These are phyloP conservation scores for Chlamydomonas incerta DNA, from an alignment of 139 green algal species.

Conservation along the genomic window DNA sequence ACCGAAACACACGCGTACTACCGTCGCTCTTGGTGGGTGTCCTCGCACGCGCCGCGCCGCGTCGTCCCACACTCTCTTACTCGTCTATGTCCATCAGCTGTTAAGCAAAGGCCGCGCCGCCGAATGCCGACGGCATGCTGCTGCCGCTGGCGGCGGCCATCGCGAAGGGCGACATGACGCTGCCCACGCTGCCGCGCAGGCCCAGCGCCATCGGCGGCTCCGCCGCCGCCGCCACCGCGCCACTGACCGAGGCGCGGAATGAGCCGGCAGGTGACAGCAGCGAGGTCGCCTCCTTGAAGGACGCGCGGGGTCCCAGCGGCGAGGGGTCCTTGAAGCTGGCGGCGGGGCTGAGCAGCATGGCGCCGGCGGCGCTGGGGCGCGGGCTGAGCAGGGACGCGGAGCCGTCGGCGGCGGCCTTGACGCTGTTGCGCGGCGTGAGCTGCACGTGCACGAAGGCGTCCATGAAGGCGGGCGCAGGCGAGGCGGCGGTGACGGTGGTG, in stretches of 20 bases:
- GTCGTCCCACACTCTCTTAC: too few species aligned
- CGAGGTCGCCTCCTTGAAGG: background rate
- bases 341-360: background rate
- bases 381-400: background rate
- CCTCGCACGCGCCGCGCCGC: too few species aligned
- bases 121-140: too few species aligned
- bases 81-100: too few species aligned
- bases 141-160: too few species aligned
- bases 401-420: background rate
- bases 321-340: conserved; percentile 5
- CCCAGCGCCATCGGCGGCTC: too few species aligned
- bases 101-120: too few species aligned
- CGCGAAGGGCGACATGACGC: too few species aligned
- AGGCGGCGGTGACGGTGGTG: background rate
- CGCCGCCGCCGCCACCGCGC: too few species aligned
- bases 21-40: too few species aligned
- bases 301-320: background rate
- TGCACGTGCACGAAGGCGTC: conserved; percentile 15
- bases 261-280: background rate
- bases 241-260: background rate
- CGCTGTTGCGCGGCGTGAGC: background rate
- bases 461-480: background rate
- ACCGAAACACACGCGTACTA: too few species aligned
- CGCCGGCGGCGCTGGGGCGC: background rate
- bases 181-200: too few species aligned